A percentile compares a stretch with the other conserved stretches of the same genome.
Evolutionary conservation across 768 basidiomycete species (phyloP).

Genomic region (Serendipita indica): DNA sequence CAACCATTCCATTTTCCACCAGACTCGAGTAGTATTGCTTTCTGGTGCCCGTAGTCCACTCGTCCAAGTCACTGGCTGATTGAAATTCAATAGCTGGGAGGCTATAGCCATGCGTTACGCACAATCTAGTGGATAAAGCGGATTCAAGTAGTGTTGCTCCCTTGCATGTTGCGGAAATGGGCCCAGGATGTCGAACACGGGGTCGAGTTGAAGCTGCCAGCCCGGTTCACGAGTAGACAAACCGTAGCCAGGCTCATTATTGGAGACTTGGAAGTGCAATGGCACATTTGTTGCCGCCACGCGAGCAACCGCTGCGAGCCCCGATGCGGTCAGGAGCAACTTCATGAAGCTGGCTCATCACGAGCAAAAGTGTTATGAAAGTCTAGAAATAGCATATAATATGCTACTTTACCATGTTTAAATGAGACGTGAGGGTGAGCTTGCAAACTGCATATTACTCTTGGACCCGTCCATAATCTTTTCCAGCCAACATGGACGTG

Average conservation of each 20-base stretch:
- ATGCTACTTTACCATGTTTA: too few species aligned
- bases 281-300: too few species aligned
- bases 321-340: too few species aligned
- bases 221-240: too few species aligned
- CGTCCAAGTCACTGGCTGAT: background rate
- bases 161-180: constrained; percentile 75
- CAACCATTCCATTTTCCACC: background rate
- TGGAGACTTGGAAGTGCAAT: too few species aligned
- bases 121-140: constrained; percentile 58
- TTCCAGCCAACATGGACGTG: background rate
- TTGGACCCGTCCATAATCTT: background rate
- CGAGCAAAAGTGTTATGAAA: too few species aligned
- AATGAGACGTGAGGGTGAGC: background rate
- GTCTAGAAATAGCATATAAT: too few species aligned
- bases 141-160: constrained; percentile 71
- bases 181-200: constrained; percentile 36
- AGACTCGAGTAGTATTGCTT: background rate
- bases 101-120: constrained; percentile 19
- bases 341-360: too few species aligned
- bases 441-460: background rate
- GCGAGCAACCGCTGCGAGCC: too few species aligned
- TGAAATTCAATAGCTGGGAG: background rate
- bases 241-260: too few species aligned
- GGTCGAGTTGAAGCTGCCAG: background rate
- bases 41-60: background rate